phyloP scores from a whole-genome alignment of 148 eudicot genomes.

The Rhododendron vialii region DNA sequence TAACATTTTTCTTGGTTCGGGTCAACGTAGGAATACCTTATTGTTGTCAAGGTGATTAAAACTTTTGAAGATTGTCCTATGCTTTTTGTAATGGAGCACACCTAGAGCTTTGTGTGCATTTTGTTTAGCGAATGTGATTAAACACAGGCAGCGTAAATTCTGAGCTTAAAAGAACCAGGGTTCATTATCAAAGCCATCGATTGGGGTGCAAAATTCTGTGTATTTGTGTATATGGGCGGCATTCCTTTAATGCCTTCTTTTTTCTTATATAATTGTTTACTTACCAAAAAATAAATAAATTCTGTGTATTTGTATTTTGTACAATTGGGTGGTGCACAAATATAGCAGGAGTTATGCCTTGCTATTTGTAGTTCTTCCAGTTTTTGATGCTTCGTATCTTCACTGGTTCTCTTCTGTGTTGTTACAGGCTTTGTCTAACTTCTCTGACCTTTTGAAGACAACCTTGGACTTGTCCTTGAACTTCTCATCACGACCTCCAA shows the following conservation, averaged over 20 bases:
- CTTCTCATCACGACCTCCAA: constrained; percentile 71
- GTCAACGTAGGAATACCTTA: not conserved
- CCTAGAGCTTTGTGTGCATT: not conserved
- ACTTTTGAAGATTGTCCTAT: not conserved
- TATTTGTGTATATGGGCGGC: not conserved
- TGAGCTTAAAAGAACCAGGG: not conserved
- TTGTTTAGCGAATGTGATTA: not conserved
- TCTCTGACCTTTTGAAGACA: constrained; percentile 35
- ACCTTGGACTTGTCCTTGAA: constrained; percentile 43
- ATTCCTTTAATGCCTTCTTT: not conserved
- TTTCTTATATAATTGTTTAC: too few relatives aligned
- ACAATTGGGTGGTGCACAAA: not conserved
- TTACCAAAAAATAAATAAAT: not conserved
- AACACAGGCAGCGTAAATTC: not conserved
- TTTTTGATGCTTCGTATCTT: constrained; percentile 6
- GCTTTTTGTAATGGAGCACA: not conserved
- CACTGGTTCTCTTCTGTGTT: not conserved
- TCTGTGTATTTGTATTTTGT: not conserved
- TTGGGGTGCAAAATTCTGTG: not conserved
- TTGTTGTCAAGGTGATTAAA: not conserved
- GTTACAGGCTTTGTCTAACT: constrained; percentile 45
- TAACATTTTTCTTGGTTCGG: not conserved
- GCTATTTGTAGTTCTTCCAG: not conserved
- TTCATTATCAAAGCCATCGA: not conserved
- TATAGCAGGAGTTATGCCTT: not conserved